These are phyloP conservation scores for Fraxinus greggii DNA, from an alignment of 305 asterid species.

Conservation along the genomic window DNA sequence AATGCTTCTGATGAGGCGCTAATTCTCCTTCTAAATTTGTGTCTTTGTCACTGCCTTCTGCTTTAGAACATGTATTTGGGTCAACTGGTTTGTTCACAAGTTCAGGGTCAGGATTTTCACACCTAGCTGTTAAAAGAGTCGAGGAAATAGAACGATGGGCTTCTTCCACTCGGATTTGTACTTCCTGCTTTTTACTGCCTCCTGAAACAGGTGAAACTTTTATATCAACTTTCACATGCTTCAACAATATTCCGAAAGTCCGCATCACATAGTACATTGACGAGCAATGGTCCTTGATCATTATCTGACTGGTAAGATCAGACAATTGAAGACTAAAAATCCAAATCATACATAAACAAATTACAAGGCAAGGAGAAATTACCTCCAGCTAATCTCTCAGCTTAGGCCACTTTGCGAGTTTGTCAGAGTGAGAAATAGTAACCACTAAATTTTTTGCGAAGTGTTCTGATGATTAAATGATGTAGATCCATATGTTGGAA, in stretches of 20 bases:
- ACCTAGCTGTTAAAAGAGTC: constrained; percentile 24
- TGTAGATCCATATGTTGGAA: neutral
- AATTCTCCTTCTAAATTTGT: constrained; percentile 28
- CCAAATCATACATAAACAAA: neutral
- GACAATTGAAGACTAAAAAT: neutral
- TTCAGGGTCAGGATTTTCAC: constrained; percentile 27
- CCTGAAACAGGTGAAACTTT: constrained; percentile 27
- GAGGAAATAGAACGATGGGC: constrained; percentile 28
- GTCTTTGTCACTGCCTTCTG: constrained; percentile 24
- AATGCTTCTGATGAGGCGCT: constrained; percentile 36
- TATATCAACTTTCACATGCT: constrained; percentile 19
- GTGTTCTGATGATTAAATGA: neutral
- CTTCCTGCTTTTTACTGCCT: constrained; percentile 32
- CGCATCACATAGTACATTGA: neutral
- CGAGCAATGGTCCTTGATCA: neutral
- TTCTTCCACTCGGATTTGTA: constrained; percentile 29
- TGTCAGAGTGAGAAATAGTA: neutral
- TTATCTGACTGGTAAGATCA: neutral
- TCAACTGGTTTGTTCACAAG: constrained; percentile 25
- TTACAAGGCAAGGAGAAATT: neutral
- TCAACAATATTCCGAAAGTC: constrained; percentile 19
- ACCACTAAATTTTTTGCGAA: neutral
- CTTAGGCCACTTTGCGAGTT: neutral
- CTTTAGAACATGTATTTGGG: constrained; percentile 17
- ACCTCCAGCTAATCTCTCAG: neutral